A percentile compares a stretch with the other conserved stretches of the same genome.
phyloP scores from a whole-genome alignment of 805 yeast species.

The Tetrapisispora taiwanensis region DNA sequence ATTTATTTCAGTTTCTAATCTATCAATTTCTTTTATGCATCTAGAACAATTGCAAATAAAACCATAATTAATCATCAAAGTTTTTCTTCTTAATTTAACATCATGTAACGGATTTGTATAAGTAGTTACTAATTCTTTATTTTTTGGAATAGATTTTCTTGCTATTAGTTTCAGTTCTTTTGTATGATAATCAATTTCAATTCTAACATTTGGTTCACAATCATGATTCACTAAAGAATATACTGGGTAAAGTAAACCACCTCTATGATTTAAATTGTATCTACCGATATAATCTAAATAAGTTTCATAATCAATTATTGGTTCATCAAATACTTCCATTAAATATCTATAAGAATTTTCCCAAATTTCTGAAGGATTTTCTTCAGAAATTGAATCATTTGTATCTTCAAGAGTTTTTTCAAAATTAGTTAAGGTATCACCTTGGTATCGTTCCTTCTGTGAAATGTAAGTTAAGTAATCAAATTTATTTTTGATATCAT shows the following conservation, averaged over 20 bases:
- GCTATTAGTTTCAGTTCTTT: constrained; percentile 54
- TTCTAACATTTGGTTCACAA: constrained; percentile 63
- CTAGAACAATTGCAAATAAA: constrained; percentile 58
- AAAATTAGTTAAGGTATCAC: constrained; percentile 41
- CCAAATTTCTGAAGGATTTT: constrained; percentile 37
- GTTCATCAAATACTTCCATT: constrained; percentile 35
- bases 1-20: not conserved
- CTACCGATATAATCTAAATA: constrained; percentile 57
- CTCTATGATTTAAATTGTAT: constrained; percentile 64
- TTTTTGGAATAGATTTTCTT: constrained; percentile 43
- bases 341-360: constrained; percentile 44
- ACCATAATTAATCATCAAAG: constrained; percentile 68
- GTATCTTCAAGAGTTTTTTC: constrained; percentile 33
- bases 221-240: constrained; percentile 69
- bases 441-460: constrained; percentile 53
- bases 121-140: constrained; percentile 59
- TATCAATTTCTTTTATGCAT: constrained; percentile 45
- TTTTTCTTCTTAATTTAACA: constrained; percentile 52
- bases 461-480: constrained; percentile 58
- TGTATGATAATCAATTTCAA: constrained; percentile 34
- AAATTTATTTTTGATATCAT: constrained; percentile 33
- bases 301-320: constrained; percentile 37
- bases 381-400: constrained; percentile 1
- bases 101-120: constrained; percentile 61
- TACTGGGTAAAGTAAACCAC: constrained; percentile 47